Evolutionary conservation across 345 rosid genomes (phyloP).

Genomic region (Cardamine occulta): DNA sequence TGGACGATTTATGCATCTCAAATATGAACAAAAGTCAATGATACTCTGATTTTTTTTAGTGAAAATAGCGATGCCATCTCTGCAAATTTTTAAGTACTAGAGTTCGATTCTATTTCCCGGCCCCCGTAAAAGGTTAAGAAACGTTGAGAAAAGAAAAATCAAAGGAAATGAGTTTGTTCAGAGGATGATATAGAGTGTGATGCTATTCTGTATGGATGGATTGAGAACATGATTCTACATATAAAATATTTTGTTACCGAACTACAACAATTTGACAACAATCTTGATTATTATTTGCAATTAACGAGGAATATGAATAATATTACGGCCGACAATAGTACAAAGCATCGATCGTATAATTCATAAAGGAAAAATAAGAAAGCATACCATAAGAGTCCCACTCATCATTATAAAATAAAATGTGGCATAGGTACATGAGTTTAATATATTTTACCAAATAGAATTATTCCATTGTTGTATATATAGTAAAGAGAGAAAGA

Average conservation of each 20-base stretch:
- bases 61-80: too few relatives aligned
- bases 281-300: not conserved
- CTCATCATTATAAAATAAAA: constrained; percentile 1
- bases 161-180: not conserved
- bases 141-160: too few relatives aligned
- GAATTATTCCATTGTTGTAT: constrained; percentile 1
- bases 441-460: not conserved
- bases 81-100: too few relatives aligned
- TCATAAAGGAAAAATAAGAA: not conserved
- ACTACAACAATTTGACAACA: not conserved
- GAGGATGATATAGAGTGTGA: not conserved
- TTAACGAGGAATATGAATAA: constrained; percentile 37
- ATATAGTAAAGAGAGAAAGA: not conserved
- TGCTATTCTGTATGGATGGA: not conserved
- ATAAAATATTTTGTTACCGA: constrained; percentile 18
- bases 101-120: too few relatives aligned
- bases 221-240: constrained; percentile 27
- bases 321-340: constrained; percentile 35
- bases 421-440: constrained; percentile 4
- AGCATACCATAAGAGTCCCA: constrained; percentile 27
- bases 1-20: too few relatives aligned
- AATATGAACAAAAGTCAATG: too few relatives aligned
- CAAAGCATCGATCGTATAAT: constrained; percentile 31
- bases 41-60: too few relatives aligned
- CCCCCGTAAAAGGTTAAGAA: too few relatives aligned